A percentile compares a stretch with the other conserved stretches of the same genome.
These are phyloP conservation scores for Talaromyces sp. DNA, from an alignment of 2,329 filamentous ascomycete genomes.

Conservation along the genomic window DNA sequence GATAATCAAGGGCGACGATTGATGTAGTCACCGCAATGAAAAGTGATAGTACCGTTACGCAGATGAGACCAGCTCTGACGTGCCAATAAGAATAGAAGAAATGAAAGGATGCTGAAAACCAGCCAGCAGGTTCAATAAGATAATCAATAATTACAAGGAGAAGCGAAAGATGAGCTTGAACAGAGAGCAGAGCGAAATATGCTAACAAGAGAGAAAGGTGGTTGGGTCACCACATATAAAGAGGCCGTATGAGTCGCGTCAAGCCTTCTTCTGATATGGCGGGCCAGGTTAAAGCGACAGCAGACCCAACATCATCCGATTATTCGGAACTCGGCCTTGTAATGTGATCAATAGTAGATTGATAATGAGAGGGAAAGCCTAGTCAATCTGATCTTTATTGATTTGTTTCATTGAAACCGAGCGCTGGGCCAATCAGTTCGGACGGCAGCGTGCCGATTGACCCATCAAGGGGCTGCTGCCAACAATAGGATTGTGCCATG, in stretches of 20 bases:
- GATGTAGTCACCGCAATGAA: not conserved
- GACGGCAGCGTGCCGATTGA: not conserved
- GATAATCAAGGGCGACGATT: not conserved
- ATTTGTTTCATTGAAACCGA: not conserved
- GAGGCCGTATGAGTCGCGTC: not conserved
- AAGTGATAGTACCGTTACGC: not conserved
- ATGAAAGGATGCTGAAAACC: conserved; percentile 1
- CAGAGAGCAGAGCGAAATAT: not conserved
- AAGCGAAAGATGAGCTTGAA: not conserved
- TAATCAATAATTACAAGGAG: conserved; percentile 3
- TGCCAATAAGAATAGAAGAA: not conserved
- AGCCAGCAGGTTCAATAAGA: conserved; percentile 1
- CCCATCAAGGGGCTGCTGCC: not conserved
- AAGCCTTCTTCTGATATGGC: not conserved
- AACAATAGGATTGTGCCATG: not conserved
- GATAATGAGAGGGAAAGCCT: not conserved
- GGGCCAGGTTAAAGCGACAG: not conserved
- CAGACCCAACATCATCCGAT: not conserved
- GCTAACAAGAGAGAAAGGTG: not conserved
- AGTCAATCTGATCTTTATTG: not conserved
- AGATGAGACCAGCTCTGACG: conserved; percentile 11
- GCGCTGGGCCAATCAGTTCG: not conserved
- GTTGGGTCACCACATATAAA: conserved; percentile 9
- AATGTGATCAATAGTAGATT: not conserved
- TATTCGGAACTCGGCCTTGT: not conserved